Evolutionary conservation across 495 filamentous ascomycete genomes (phyloP).

Genomic region (Lepraria neglecta): DNA sequence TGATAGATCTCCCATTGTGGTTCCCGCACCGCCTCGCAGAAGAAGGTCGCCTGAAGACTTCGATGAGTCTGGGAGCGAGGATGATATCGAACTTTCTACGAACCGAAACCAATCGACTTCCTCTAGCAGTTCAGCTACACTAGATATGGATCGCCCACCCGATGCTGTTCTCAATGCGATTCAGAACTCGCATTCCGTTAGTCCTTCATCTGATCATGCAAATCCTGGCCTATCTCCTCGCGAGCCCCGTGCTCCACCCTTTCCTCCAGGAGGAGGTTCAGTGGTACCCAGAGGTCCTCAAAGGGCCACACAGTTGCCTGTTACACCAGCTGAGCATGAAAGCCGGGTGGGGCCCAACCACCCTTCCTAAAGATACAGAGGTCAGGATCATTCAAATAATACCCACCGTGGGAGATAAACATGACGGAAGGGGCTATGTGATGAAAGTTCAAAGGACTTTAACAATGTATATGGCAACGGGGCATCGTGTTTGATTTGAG

Average conservation of each 20-base stretch:
- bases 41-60: background rate
- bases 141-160: conserved; percentile 16
- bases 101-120: conserved; percentile 6
- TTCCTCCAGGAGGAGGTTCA: background rate
- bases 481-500: background rate
- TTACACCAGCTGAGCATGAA: background rate
- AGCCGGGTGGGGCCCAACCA: background rate
- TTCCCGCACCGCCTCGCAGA: conserved; percentile 56
- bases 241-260: background rate
- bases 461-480: conserved; percentile 1
- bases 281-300: background rate
- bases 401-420: background rate
- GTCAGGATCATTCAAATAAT: background rate
- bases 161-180: conserved; percentile 22
- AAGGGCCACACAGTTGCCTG: background rate
- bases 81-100: background rate
- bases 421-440: background rate
- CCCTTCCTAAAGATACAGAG: background rate
- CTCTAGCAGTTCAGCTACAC: background rate
- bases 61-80: background rate
- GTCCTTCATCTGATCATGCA: conserved; percentile 10
- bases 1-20: conserved; percentile 56
- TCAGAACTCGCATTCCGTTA: conserved; percentile 7
- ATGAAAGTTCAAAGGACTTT: background rate
- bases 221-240: background rate